phyloP scores from a whole-genome alignment of 495 filamentous ascomycete genomes.

The Podospora comata region DNA sequence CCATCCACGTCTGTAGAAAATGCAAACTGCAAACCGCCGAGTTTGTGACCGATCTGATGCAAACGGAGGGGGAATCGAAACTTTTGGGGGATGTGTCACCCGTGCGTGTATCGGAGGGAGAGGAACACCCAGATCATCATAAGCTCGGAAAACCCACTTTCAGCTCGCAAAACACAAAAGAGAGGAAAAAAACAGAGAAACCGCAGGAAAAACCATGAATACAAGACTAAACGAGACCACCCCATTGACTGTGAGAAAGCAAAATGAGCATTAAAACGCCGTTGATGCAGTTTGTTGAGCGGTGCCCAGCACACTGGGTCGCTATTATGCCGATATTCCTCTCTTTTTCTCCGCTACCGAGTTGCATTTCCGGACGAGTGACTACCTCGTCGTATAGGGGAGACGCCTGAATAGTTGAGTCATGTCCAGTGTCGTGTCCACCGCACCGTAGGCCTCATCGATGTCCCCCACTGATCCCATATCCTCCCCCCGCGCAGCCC shows the following conservation, averaged over 20 bases:
- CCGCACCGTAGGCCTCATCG: slow-evolving; percentile 56
- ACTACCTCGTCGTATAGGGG: slow-evolving; percentile 25
- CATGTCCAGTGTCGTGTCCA: slow-evolving; percentile 64
- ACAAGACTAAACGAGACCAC: slow-evolving; percentile 4
- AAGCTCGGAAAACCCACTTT: slow-evolving; percentile 3
- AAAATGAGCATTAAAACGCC: slow-evolving; percentile 28
- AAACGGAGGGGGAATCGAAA: slow-evolving; percentile 34
- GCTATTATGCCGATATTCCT: slow-evolving; percentile 20
- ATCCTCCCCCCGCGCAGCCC: slow-evolving; percentile 50
- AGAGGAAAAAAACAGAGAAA: slow-evolving; percentile 20
- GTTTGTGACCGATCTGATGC: slow-evolving; percentile 42
- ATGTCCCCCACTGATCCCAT: slow-evolving; percentile 57
- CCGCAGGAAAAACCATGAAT: slow-evolving; percentile 17
- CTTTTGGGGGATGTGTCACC: slow-evolving; percentile 22
- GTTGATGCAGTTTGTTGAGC: slow-evolving; percentile 25
- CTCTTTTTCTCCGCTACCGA: slow-evolving; percentile 20
- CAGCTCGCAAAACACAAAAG: slow-evolving; percentile 13
- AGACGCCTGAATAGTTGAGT: slow-evolving; percentile 59
- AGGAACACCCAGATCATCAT: slow-evolving; percentile 13
- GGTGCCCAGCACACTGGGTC: slow-evolving; percentile 14
- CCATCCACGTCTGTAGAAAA: slow-evolving; percentile 42
- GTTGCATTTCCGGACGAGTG: slow-evolving; percentile 28
- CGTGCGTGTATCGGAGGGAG: slow-evolving; percentile 9
- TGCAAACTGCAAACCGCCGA: slow-evolving; percentile 39
- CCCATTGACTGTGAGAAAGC: slow-evolving; percentile 12